Base-by-base conservation (phyloP, 352 stramenopile species). In the Pythium biforme region DNA sequence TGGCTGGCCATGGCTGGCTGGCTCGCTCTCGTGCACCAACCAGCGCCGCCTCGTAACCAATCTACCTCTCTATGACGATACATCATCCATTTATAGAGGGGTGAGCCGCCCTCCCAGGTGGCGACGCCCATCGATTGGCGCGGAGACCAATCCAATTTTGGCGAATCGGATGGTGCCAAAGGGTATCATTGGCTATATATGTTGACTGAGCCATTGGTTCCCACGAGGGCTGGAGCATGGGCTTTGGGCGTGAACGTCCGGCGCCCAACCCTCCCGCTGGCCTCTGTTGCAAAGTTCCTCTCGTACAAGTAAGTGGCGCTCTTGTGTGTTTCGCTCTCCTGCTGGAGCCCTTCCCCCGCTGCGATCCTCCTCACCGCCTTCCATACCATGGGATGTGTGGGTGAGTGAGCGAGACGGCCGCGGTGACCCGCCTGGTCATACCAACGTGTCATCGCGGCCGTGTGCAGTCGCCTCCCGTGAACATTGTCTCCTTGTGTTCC, bases 211-310 rank as follows among this genome's bases (percentile, higher is more conserved):
- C 55, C 59, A 72, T 59, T 72, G 65, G 63, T 70, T 53, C 48
- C 43, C 4, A 23, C n/a, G 31, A 40, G 3, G 34, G 34, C 34
- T 14, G 34, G 34, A 14, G 15, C 6, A 9, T 40, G 34, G 34
- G 12, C n/a, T n/a, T n/a, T n/a, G n/a, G n/a, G n/a, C n/a, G n/a
- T n/a, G n/a, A n/a, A n/a, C n/a, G 29, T 33, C 4, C 29, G 29
- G 29, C 29, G 29, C 29, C 4, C 6, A 9, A 40, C 2, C 20
- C 29, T 26, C 20, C 15, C n/a, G 3, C 2, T 19, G 41, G 20
- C 41, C 27, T 43, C 88, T 91, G 84, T 93, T 93, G 84, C 84
- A 90, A 88, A 90, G 79, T 87, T 85, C 76, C 76, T 89, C 81
- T 88, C 77, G 69, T 80, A 75, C 77, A 92, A 91, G 84, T 93